Conservation (phyloP, 148 eudicot genomes). For the Silene latifolia region DNA sequence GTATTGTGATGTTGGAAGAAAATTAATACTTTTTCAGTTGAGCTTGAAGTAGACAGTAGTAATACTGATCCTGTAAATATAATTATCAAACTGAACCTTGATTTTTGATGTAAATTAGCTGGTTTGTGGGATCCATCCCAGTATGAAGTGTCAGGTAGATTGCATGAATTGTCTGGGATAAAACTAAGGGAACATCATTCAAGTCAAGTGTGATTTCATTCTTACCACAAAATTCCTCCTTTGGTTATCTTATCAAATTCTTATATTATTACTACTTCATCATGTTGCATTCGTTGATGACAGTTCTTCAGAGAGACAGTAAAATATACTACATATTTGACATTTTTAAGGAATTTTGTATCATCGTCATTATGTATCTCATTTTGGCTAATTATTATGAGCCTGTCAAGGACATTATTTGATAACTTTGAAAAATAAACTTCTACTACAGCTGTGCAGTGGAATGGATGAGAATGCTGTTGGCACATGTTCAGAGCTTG, state of each 20-base stretch:
- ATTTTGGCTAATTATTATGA: background rate
- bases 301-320: background rate
- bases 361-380: background rate
- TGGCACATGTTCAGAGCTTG: constrained; percentile 90
- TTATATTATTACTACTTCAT: background rate
- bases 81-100: no score
- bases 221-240: background rate
- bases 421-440: constrained; percentile 7
- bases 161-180: no score
- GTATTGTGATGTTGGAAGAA: background rate
- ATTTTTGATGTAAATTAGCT: no score
- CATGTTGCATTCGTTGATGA: background rate
- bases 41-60: background rate
- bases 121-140: no score
- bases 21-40: constrained; percentile 1
- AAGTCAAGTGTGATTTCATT: no score
- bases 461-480: constrained; percentile 98
- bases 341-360: background rate
- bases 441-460: constrained; percentile 59
- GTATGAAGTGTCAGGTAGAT: no score
- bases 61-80: background rate
- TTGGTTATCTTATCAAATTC: background rate
- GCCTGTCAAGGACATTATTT: background rate
- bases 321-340: background rate
- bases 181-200: no score